Evolutionary conservation across 768 basidiomycete genomes (phyloP).

Genomic region (Phaeotremella skinneri): DNA sequence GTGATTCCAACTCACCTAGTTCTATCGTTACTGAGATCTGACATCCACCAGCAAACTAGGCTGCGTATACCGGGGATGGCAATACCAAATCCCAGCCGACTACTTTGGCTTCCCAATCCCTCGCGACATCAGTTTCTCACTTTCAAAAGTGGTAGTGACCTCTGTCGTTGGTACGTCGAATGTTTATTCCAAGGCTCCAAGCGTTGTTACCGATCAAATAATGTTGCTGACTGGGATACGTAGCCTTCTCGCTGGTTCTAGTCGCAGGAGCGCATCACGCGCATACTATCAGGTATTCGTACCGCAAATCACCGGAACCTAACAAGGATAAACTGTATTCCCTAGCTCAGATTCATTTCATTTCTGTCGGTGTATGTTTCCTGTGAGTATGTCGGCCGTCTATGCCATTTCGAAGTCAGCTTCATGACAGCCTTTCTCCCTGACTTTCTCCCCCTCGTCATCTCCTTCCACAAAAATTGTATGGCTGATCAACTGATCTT

Average conservation of each 20-base stretch:
- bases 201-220: neutral
- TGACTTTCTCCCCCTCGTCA: too few species aligned
- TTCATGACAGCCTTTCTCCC: too few species aligned
- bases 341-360: slow-evolving; percentile 34
- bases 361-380: slow-evolving; percentile 32
- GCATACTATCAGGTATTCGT: slow-evolving; percentile 41
- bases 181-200: neutral
- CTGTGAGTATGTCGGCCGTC: slow-evolving; percentile 20
- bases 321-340: slow-evolving; percentile 39
- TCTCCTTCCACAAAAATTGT: neutral
- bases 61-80: slow-evolving; percentile 36
- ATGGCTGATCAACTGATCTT: neutral
- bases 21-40: too few species aligned
- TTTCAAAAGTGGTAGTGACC: slow-evolving; percentile 34
- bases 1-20: neutral
- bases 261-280: slow-evolving; percentile 32
- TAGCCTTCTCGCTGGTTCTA: slow-evolving; percentile 37
- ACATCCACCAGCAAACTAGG: slow-evolving; percentile 25
- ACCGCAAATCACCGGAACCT: slow-evolving; percentile 24
- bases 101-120: slow-evolving; percentile 43
- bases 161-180: slow-evolving; percentile 20
- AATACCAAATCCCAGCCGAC: slow-evolving; percentile 35
- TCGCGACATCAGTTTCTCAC: slow-evolving; percentile 26
- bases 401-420: too few species aligned
- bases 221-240: slow-evolving; percentile 14